Conservation (phyloP, 768 basidiomycete species). For the Amanita rimosa region DNA sequence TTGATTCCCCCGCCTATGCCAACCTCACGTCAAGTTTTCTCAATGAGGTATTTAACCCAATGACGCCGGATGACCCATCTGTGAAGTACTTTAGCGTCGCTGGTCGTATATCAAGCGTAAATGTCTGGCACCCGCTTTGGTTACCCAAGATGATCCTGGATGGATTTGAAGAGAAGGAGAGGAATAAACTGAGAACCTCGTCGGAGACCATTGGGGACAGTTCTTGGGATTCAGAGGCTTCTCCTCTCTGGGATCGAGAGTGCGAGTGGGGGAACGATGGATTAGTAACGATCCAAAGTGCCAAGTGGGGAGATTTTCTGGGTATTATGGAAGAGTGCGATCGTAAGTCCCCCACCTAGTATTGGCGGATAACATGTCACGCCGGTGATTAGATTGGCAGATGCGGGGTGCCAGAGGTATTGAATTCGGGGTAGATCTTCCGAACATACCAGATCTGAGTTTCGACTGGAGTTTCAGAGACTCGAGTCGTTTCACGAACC, state of each 20-base stretch:
- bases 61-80: conserved; percentile 62
- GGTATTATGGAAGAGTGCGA: conserved; percentile 85
- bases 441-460: conserved; percentile 34
- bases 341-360: conserved; percentile 29
- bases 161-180: conserved; percentile 57
- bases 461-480: conserved; percentile 42
- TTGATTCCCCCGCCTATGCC: conserved; percentile 95
- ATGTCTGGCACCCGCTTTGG: conserved; percentile 93
- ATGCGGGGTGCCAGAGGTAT: conserved; percentile 80
- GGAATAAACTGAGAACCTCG: conserved; percentile 27
- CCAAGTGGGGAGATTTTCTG: conserved; percentile 93
- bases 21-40: conserved; percentile 85
- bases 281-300: conserved; percentile 82
- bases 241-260: conserved; percentile 36
- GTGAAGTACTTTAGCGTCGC: conserved; percentile 93
- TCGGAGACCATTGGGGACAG: conserved; percentile 21
- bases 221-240: conserved; percentile 11
- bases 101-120: conserved; percentile 54
- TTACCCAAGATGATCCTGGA: conserved; percentile 92
- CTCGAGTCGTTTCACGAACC: conserved; percentile 51
- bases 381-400: conserved; percentile 60
- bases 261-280: conserved; percentile 82
- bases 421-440: conserved; percentile 52
- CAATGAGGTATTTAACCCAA: conserved; percentile 70
- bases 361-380: background rate